Percentiles rank a stretch among this genome's conserved stretches.
These are phyloP conservation scores for Pulveroboletus sp. DNA, from an alignment of 768 basidiomycete species.

Conservation along the genomic window DNA sequence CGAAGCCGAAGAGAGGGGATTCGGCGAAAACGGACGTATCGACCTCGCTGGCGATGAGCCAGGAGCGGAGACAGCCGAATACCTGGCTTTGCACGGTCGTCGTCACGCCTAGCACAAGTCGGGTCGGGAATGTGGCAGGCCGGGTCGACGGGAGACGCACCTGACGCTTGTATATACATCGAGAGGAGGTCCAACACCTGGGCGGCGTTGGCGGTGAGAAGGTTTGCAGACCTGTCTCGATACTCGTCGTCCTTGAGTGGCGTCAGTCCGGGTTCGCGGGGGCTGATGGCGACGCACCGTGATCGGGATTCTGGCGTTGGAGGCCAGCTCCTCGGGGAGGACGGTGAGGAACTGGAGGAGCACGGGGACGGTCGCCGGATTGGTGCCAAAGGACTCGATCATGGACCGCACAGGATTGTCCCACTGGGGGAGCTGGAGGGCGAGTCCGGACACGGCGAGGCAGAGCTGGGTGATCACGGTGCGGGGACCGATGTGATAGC, in stretches of 20 bases:
- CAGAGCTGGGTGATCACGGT: constrained; percentile 87
- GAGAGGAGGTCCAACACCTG: constrained; percentile 74
- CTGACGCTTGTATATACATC: constrained; percentile 85
- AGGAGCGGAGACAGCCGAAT: constrained; percentile 80
- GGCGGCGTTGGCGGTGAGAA: constrained; percentile 65
- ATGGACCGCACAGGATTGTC: constrained; percentile 71
- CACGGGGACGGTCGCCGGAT: constrained; percentile 77
- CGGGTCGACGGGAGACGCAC: constrained; percentile 59
- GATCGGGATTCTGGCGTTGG: constrained; percentile 83
- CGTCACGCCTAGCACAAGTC: constrained; percentile 95
- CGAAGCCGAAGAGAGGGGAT: constrained; percentile 74
- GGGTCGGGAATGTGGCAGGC: background rate
- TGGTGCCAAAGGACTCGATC: constrained; percentile 81
- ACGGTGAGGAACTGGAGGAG: constrained; percentile 87
- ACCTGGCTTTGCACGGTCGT: constrained; percentile 71
- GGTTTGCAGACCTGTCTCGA: constrained; percentile 49
- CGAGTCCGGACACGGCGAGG: constrained; percentile 84
- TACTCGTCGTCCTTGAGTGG: constrained; percentile 69
- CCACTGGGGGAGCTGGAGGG: constrained; percentile 88
- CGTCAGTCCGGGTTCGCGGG: constrained; percentile 9
- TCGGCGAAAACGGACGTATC: constrained; percentile 56
- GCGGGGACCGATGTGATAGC: constrained; percentile 71
- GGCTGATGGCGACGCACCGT: constrained; percentile 55
- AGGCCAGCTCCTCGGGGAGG: constrained; percentile 83
- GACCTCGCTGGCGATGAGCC: constrained; percentile 88